A percentile compares a stretch with the other conserved stretches of the same genome.
Conservation (phyloP, 2,329 filamentous ascomycete species). For the Fusarium armeniacum region DNA sequence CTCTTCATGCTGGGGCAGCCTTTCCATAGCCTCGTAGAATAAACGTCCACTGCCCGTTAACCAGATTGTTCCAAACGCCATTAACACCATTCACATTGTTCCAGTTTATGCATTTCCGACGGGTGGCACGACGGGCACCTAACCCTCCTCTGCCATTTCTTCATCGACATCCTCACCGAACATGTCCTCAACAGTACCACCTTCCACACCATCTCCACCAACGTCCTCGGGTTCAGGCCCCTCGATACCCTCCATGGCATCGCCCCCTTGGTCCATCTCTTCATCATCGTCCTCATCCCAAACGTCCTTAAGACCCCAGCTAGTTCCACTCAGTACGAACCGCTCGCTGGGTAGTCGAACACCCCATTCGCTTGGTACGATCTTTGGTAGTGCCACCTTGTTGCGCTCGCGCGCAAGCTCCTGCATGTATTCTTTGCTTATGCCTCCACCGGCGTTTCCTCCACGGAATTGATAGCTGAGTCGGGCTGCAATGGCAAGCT, state of each 20-base stretch:
- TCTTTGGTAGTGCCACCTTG: conserved; percentile 73
- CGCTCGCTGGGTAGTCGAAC: conserved; percentile 75
- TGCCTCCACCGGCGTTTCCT: conserved; percentile 65
- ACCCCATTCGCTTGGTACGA: conserved; percentile 76
- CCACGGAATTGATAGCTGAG: conserved; percentile 77
- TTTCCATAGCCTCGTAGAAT: neutral
- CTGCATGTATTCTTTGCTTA: conserved; percentile 81
- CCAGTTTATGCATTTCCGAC: conserved; percentile 12
- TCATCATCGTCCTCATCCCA: conserved; percentile 65
- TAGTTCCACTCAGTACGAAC: conserved; percentile 75
- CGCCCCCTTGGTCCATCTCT: conserved; percentile 56
- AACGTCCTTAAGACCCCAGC: conserved; percentile 73
- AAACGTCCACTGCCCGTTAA: conserved; percentile 21
- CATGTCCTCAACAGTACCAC: conserved; percentile 67
- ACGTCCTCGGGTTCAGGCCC: conserved; percentile 59
- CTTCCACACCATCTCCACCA: conserved; percentile 63
- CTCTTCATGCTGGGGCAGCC: neutral
- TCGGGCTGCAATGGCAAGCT: conserved; percentile 78
- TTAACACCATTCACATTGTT: conserved; percentile 35
- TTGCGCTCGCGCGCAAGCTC: conserved; percentile 81
- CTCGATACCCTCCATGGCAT: conserved; percentile 66
- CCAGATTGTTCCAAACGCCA: conserved; percentile 32
- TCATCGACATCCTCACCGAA: conserved; percentile 69
- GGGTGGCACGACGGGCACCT: conserved; percentile 24
- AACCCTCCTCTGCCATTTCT: conserved; percentile 65